Percentiles rank a stretch among this genome's conserved stretches.
These are phyloP conservation scores for Candida endomychidarum DNA, from an alignment of 805 yeast species.

Conservation along the genomic window DNA sequence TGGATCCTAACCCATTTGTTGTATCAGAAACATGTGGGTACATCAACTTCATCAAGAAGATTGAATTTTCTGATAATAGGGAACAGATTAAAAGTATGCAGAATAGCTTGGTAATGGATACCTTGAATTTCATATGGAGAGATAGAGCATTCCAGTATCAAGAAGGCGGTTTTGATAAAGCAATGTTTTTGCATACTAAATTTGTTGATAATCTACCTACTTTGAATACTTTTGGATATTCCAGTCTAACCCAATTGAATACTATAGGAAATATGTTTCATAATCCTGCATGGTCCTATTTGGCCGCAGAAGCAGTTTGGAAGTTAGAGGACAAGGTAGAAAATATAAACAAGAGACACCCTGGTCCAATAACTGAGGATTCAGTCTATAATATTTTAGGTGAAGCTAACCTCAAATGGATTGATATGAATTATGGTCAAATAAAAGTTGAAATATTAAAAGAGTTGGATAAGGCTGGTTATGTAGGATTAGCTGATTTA, in stretches of 20 bases:
- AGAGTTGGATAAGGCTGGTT: conserved; percentile 44
- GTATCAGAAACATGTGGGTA: conserved; percentile 48
- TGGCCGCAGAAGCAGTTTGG: conserved; percentile 46
- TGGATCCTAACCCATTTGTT: conserved; percentile 44
- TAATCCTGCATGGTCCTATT: conserved; percentile 50
- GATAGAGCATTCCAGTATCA: conserved; percentile 48
- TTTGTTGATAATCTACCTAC: conserved; percentile 31
- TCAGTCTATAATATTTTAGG: conserved; percentile 34
- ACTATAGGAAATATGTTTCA: conserved; percentile 46
- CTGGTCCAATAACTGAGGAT: conserved; percentile 52
- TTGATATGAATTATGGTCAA: conserved; percentile 41
- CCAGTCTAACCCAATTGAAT: conserved; percentile 26
- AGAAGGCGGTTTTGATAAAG: conserved; percentile 31
- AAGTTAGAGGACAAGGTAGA: conserved; percentile 43
- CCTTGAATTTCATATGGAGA: conserved; percentile 57
- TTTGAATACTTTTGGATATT: conserved; percentile 30
- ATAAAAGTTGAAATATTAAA: conserved; percentile 46
- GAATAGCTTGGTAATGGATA: conserved; percentile 54
- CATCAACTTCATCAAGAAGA: conserved; percentile 42
- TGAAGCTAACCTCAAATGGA: conserved; percentile 36
- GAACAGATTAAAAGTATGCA: conserved; percentile 18
- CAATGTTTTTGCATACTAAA: conserved; percentile 36
- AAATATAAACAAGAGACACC: conserved; percentile 38
- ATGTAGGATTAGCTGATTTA: conserved; percentile 48
- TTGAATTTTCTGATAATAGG: conserved; percentile 8